phyloP scores from a whole-genome alignment of 169 alveolate species.

The Plasmodium coatneyi region DNA sequence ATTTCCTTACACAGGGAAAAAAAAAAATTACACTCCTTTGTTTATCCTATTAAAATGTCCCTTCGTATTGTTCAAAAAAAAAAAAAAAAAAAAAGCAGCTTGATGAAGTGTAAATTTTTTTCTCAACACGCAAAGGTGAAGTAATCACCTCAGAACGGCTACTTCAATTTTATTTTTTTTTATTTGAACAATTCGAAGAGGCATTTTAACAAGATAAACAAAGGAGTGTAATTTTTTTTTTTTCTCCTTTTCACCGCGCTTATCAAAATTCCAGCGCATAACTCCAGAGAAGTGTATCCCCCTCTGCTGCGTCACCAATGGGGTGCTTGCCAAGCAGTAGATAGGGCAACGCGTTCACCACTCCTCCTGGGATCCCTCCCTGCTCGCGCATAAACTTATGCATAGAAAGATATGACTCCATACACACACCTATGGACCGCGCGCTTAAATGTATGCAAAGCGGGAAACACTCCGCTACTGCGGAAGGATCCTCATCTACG shows the following conservation, averaged over 20 bases:
- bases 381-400: background rate
- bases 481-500: background rate
- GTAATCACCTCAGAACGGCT: too few relatives aligned
- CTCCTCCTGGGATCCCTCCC: background rate
- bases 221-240: background rate
- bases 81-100: background rate
- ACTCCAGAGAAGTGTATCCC: background rate
- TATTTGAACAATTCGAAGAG: background rate
- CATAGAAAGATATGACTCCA: background rate
- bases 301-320: background rate
- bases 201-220: background rate
- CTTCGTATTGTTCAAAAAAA: background rate
- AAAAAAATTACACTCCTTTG: background rate
- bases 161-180: background rate
- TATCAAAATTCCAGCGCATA: background rate
- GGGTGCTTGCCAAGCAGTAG: background rate
- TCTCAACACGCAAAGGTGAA: too few relatives aligned
- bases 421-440: background rate
- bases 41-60: background rate
- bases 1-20: background rate
- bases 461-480: background rate
- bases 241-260: background rate
- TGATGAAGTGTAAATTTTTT: too few relatives aligned
- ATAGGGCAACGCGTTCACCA: background rate
- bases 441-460: slow-evolving; percentile 15